Percentiles rank a stretch among this genome's conserved stretches.
Evolutionary conservation across 176 grass and related monocot genomes (phyloP).

Genomic region (Themeda triandra): DNA sequence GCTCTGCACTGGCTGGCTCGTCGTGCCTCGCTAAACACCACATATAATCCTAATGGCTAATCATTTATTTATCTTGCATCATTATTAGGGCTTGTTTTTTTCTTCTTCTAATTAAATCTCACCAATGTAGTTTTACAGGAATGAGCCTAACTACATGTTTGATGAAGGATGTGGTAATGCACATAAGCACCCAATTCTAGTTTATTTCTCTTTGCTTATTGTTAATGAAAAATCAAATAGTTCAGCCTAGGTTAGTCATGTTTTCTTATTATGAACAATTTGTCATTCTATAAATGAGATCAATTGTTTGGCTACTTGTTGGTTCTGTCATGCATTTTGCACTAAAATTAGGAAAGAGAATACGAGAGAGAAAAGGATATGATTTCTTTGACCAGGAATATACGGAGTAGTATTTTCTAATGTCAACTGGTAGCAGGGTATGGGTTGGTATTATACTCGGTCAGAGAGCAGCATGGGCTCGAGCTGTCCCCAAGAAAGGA

Average conservation of each 20-base stretch:
- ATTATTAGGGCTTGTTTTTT: not conserved
- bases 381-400: constrained; percentile 23
- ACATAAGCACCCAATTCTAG: not conserved
- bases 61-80: not conserved
- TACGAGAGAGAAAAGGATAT: not conserved
- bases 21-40: not conserved
- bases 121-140: not conserved
- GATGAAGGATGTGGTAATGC: not conserved
- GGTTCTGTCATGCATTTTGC: not conserved
- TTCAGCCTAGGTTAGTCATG: not conserved
- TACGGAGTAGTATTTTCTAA: not conserved
- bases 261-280: not conserved
- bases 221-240: not conserved
- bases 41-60: not conserved
- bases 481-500: constrained; percentile 8
- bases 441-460: constrained; percentile 4
- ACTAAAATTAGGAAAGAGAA: not conserved
- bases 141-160: too few species aligned
- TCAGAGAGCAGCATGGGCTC: constrained; percentile 6
- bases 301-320: not conserved
- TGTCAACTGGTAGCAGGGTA: not conserved
- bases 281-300: not conserved
- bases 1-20: not conserved
- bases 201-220: not conserved
- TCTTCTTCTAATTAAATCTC: not conserved